Percentiles rank a stretch among this genome's conserved stretches.
These are phyloP conservation scores for Phaeotremella fagi DNA, from an alignment of 768 basidiomycete genomes.

Conservation along the genomic window DNA sequence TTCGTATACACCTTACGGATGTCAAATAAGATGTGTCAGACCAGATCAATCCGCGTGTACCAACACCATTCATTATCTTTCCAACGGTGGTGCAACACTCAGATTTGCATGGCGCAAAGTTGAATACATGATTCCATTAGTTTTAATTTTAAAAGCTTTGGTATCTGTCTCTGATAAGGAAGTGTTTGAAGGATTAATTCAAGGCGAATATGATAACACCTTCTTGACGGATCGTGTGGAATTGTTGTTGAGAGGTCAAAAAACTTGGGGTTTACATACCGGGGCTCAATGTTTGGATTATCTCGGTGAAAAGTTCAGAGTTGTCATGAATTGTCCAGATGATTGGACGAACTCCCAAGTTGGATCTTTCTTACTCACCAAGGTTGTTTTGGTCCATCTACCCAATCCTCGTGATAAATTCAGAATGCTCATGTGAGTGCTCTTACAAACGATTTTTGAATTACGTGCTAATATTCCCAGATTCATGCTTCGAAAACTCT, in stretches of 20 bases:
- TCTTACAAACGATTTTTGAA: neutral
- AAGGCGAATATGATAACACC: conserved; percentile 94
- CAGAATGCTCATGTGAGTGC: conserved; percentile 81
- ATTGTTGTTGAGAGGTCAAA: conserved; percentile 87
- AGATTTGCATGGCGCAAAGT: conserved; percentile 96
- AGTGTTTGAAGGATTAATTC: conserved; percentile 91
- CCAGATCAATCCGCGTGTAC: conserved; percentile 88
- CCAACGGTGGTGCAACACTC: conserved; percentile 92
- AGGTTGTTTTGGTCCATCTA: conserved; percentile 84
- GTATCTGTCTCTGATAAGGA: conserved; percentile 88
- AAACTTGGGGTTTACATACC: conserved; percentile 80
- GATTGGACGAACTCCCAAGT: conserved; percentile 82
- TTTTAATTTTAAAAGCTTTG: conserved; percentile 91
- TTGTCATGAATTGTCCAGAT: conserved; percentile 83
- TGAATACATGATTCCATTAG: conserved; percentile 87
- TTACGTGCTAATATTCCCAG: conserved; percentile 50
- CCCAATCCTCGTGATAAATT: conserved; percentile 86
- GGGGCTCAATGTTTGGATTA: conserved; percentile 89
- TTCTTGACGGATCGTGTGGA: conserved; percentile 97
- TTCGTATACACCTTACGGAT: conserved; percentile 88
- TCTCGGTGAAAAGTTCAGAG: conserved; percentile 91
- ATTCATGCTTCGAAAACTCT: conserved; percentile 96
- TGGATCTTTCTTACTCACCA: conserved; percentile 75
- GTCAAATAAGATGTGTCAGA: conserved; percentile 91
- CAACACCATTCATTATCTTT: conserved; percentile 95